A percentile compares a stretch with the other conserved stretches of the same genome.
Evolutionary conservation across 208 protist genomes (phyloP).

Genomic region (Herpetomonas tarakana): DNA sequence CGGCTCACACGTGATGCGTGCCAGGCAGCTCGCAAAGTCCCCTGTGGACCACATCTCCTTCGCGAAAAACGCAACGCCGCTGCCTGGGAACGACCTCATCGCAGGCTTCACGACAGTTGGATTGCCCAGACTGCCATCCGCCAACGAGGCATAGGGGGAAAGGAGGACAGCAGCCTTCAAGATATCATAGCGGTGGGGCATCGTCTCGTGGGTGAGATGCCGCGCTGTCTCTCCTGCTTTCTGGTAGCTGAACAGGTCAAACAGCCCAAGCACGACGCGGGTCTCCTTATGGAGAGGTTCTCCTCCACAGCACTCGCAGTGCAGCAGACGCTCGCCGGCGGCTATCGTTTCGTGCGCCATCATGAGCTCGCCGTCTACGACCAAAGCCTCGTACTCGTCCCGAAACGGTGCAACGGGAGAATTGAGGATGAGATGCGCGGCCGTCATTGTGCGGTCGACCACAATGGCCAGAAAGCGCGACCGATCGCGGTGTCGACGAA

Average conservation of each 20-base stretch:
- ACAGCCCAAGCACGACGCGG: slow-evolving; percentile 41
- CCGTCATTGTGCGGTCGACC: slow-evolving; percentile 58
- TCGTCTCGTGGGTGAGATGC: slow-evolving; percentile 20
- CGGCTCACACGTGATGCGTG: slow-evolving; percentile 18
- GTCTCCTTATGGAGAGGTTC: no score
- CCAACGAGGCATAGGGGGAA: no score
- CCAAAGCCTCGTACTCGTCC: slow-evolving; percentile 22
- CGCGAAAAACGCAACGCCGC: slow-evolving; percentile 36
- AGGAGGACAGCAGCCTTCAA: no score
- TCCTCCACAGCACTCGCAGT: no score
- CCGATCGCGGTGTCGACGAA: no score
- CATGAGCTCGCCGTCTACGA: slow-evolving; percentile 71
- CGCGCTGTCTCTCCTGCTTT: slow-evolving; percentile 11
- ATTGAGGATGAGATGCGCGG: slow-evolving; percentile 49
- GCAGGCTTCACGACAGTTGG: no score
- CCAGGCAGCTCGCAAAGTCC: slow-evolving; percentile 32
- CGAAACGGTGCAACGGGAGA: slow-evolving; percentile 9
- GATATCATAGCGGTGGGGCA: slow-evolving; percentile 47
- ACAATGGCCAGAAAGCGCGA: slow-evolving; percentile 34
- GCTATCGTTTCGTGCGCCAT: slow-evolving; percentile 7
- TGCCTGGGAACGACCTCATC: no score
- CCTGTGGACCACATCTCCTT: slow-evolving; percentile 62
- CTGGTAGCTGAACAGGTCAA: slow-evolving; percentile 45
- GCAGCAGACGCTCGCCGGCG: no score
- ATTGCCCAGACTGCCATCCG: no score